phyloP scores from a whole-genome alignment of 345 rosid species.

The Bretschneidera sinensis region DNA sequence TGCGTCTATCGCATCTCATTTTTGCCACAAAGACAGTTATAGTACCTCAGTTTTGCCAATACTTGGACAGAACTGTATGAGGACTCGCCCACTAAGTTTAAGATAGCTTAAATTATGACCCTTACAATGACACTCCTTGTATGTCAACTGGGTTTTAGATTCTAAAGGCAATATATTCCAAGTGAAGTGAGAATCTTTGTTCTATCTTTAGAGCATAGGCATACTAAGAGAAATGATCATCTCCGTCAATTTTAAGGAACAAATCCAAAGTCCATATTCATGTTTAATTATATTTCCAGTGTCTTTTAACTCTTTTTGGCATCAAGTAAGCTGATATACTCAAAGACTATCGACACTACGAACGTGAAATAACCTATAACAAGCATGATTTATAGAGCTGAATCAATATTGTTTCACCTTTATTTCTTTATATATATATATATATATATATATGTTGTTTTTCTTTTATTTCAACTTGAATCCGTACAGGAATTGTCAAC shows the following conservation, averaged over 20 bases:
- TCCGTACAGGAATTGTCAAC: not conserved
- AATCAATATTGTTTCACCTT: no score
- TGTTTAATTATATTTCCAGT: not conserved
- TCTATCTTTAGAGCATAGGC: not conserved
- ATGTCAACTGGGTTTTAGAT: no score
- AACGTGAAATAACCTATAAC: not conserved
- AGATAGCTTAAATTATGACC: not conserved
- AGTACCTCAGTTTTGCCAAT: no score
- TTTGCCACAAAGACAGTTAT: no score
- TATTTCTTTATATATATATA: no score
- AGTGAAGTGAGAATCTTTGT: not conserved
- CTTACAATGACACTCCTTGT: not conserved
- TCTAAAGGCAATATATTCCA: not conserved
- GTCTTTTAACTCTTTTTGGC: not conserved
- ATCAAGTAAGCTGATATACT: not conserved
- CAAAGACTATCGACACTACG: not conserved
- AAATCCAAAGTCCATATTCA: not conserved
- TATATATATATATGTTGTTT: not conserved
- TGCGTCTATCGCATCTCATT: no score
- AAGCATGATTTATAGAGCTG: not conserved
- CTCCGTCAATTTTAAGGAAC: not conserved
- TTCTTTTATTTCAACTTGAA: not conserved
- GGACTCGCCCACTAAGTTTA: no score
- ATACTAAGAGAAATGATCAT: not conserved
- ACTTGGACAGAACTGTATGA: no score